These are phyloP conservation scores for Phytophthora capsici DNA, from an alignment of 352 stramenopile genomes.

Conservation along the genomic window DNA sequence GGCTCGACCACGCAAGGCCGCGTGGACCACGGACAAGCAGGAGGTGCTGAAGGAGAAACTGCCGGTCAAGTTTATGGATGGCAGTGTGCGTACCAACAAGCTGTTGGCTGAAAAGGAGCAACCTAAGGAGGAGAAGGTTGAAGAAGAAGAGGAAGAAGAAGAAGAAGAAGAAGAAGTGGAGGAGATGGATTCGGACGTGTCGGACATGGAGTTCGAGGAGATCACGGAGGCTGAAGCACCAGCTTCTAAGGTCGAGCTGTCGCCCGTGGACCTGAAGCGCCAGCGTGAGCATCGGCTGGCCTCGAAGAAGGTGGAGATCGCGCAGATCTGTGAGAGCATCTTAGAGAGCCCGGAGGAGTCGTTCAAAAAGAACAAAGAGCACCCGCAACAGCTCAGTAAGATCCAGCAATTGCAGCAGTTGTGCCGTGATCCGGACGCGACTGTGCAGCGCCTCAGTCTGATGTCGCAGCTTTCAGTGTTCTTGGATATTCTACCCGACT, in stretches of 20 bases:
- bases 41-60: slow-evolving; percentile 75
- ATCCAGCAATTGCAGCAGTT: slow-evolving; percentile 80
- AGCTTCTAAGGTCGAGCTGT: slow-evolving; percentile 21
- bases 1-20: slow-evolving; percentile 63
- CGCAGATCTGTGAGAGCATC: slow-evolving; percentile 90
- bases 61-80: slow-evolving; percentile 89
- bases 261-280: slow-evolving; percentile 63
- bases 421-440: slow-evolving; percentile 73
- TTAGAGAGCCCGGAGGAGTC: slow-evolving; percentile 86
- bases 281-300: slow-evolving; percentile 74
- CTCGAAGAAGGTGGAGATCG: slow-evolving; percentile 90
- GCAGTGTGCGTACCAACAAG: slow-evolving; percentile 80
- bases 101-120: slow-evolving; percentile 56
- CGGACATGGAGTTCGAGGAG: slow-evolving; percentile 87
- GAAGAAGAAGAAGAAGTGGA: slow-evolving; percentile 50
- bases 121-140: slow-evolving; percentile 30
- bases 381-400: slow-evolving; percentile 79
- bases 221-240: slow-evolving; percentile 41
- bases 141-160: slow-evolving; percentile 48
- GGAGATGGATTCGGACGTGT: slow-evolving; percentile 70
- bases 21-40: slow-evolving; percentile 64
- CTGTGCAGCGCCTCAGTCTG: slow-evolving; percentile 88
- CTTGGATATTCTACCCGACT: slow-evolving; percentile 95
- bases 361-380: slow-evolving; percentile 89
- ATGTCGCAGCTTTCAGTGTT: slow-evolving; percentile 95